Conservation (phyloP, 202 grass and related monocot genomes). For the Carex arenaria region DNA sequence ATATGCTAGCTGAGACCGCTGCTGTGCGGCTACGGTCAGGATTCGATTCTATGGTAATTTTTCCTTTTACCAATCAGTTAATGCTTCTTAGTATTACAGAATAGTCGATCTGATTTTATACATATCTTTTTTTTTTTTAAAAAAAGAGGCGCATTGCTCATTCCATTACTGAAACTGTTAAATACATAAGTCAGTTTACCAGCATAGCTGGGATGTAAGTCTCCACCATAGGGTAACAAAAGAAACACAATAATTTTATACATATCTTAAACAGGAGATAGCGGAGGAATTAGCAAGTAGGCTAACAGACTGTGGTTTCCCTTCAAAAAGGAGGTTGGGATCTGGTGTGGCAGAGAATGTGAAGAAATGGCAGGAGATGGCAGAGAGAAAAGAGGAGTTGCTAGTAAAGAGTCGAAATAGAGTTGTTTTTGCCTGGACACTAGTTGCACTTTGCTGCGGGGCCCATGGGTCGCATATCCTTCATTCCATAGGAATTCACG, state of each 20-base stretch:
- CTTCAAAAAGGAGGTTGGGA: constrained; percentile 42
- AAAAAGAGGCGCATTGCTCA: no score
- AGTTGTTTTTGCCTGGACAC: constrained; percentile 90
- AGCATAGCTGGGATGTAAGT: no score
- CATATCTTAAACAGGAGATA: not conserved
- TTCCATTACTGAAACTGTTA: no score
- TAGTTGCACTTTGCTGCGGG: constrained; percentile 96
- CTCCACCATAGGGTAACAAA: no score
- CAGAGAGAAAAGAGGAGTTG: constrained; percentile 70
- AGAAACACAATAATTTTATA: not conserved
- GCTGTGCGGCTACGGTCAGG: constrained; percentile 51
- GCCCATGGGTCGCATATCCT: constrained; percentile 72
- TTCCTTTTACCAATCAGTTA: not conserved
- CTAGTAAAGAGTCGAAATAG: constrained; percentile 59
- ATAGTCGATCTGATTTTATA: not conserved
- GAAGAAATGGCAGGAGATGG: constrained; percentile 89
- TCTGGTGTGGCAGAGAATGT: constrained; percentile 67
- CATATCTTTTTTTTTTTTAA: not conserved
- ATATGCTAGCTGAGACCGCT: constrained; percentile 84
- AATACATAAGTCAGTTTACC: no score
- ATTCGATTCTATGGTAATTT: constrained; percentile 4
- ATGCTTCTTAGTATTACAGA: not conserved
- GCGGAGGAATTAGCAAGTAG: constrained; percentile 64
- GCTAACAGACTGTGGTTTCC: constrained; percentile 77
- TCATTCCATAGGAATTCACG: constrained; percentile 81